Base-by-base conservation (phyloP, 306 rosid genomes). In the Castanea sativa region DNA sequence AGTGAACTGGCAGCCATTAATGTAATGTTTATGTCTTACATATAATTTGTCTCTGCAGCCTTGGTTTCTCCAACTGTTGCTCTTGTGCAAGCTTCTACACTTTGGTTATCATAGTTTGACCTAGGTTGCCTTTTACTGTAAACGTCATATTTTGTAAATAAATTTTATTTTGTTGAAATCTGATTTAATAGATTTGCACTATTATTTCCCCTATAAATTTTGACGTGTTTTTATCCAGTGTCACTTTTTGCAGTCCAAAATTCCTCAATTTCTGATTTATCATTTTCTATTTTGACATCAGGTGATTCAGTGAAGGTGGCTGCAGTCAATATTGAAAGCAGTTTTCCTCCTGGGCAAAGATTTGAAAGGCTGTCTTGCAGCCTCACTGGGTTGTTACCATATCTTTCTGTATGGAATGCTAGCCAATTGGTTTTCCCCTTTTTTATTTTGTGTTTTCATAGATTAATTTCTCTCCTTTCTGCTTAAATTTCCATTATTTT, bases 241-340 rank as follows among this genome's bases (percentile, higher is more conserved):
- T 18, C 29, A 61, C 38, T 61, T 61, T 25, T 61, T 59, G 29
- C 30, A 1, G 32, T 3, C 18, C 69, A 6, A 41, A 41, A 41
- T 41, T 41, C 11, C 35, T 32, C 7, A 15, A 30, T 16, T 25
- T 38, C 30, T 53, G 55, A 25, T 58, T 29, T 6, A 52, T 63
- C 70, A 45, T 69, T 80, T 30, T 75, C 55, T 41, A 65, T 75
- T 83, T 75, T 83, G 79, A 61, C 60, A 78, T 67, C 90, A 95
- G 99, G 99, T 61, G 94, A 93, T 77, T 94, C 98, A 56, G 60
- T 85, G 77, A 95, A 91, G 83, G 91, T 95, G 98, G 98, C 96
- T 59, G 67, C 86, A 25, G 97, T 95, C 75, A 80, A 76, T 76
- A 81, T 95, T 1, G 89, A 79, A 59, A 87, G 65, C 55, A 79